phyloP scores from a whole-genome alignment of 495 filamentous ascomycete genomes.

The Aspergillus wentii region DNA sequence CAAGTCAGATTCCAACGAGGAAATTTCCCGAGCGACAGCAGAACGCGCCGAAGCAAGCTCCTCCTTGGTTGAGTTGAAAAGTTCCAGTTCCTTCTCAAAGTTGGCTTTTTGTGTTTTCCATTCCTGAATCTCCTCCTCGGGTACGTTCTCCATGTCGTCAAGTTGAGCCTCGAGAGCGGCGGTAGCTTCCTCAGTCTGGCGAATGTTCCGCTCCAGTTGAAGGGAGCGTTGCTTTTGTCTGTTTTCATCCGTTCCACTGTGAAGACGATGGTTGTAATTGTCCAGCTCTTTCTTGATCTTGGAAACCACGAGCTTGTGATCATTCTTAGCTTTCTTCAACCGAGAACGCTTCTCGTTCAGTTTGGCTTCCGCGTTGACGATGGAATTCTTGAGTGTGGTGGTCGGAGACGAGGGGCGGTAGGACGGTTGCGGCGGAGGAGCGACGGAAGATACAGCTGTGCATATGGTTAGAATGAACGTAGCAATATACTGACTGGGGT shows the following conservation, averaged over 20 bases:
- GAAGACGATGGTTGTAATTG: constrained; percentile 60
- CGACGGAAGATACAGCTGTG: constrained; percentile 35
- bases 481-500: neutral
- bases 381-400: constrained; percentile 84
- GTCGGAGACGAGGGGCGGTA: constrained; percentile 80
- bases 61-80: constrained; percentile 54
- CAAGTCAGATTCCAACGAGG: constrained; percentile 62
- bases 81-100: constrained; percentile 60
- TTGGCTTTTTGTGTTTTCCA: constrained; percentile 55
- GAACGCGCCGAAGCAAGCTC: constrained; percentile 58
- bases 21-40: constrained; percentile 58
- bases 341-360: constrained; percentile 70
- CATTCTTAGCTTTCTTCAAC: constrained; percentile 70
- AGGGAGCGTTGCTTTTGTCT: constrained; percentile 72
- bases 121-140: constrained; percentile 58
- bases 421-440: constrained; percentile 49
- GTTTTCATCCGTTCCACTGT: constrained; percentile 77
- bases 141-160: constrained; percentile 61
- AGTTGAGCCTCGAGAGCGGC: constrained; percentile 57
- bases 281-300: constrained; percentile 77
- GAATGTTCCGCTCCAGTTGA: constrained; percentile 71
- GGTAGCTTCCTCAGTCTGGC: constrained; percentile 76
- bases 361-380: constrained; percentile 72
- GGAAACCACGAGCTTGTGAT: constrained; percentile 68
- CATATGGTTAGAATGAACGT: constrained; percentile 4